These are phyloP conservation scores for Marchantia polymorpha DNA, from an alignment of 225 moss, liverwort and hornwort species.

Conservation along the genomic window DNA sequence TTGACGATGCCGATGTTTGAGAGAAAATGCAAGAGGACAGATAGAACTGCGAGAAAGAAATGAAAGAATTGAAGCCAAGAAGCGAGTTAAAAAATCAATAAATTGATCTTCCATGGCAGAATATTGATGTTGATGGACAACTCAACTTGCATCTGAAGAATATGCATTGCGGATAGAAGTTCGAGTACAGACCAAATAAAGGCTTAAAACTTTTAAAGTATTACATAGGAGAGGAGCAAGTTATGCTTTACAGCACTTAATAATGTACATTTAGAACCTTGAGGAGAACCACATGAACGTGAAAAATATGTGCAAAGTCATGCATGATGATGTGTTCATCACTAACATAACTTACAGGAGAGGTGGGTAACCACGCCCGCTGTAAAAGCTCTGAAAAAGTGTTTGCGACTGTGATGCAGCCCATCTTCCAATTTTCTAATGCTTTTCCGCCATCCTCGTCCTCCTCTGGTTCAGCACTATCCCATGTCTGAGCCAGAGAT, in stretches of 20 bases:
- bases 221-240: too few species aligned
- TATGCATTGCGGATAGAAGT: background rate
- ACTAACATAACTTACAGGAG: slow-evolving; percentile 46
- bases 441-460: slow-evolving; percentile 76
- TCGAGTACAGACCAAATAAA: too few species aligned
- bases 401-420: slow-evolving; percentile 55
- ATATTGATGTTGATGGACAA: background rate
- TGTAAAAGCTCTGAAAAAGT: slow-evolving; percentile 80
- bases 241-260: too few species aligned
- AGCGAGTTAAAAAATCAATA: background rate
- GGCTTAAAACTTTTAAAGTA: too few species aligned
- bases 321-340: background rate
- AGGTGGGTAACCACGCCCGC: slow-evolving; percentile 63
- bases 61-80: background rate
- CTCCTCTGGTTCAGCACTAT: slow-evolving; percentile 82
- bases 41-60: background rate
- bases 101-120: background rate
- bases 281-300: too few species aligned
- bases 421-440: slow-evolving; percentile 65
- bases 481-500: slow-evolving; percentile 82
- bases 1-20: background rate
- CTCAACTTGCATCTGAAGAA: background rate
- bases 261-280: too few species aligned
- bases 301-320: background rate
- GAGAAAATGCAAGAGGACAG: background rate